Base-by-base conservation (phyloP, 176 grass and related monocot species). In the Metroxylon sagu region DNA sequence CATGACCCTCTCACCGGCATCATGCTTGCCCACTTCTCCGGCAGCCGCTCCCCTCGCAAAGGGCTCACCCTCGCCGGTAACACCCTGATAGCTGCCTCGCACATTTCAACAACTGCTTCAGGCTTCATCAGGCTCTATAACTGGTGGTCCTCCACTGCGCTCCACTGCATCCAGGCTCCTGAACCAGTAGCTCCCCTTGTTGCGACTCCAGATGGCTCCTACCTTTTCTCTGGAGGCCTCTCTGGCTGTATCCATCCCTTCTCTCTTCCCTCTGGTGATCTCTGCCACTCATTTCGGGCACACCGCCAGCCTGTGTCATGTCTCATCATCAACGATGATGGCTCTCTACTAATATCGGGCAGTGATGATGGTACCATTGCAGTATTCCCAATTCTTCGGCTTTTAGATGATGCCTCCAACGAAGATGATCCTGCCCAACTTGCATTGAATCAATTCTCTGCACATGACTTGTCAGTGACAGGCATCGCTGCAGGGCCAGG, bases 311-410 rank as follows among this genome's bases (percentile, higher is more conserved):
- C 18, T 0, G 62, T 82, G 19, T 72, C 68, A 2, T 64, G 62
- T 30, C 62, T 82, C 6, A 35, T 12, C 4, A 25, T 82, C 62
- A 77, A 49, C 51, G 68, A 72, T 16, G 62, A 82, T 25, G 56
- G 73, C 50, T 76, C 79, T 6, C 57, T 82, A 3, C 49, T 82
- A 4, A 17, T 82, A 62, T 76, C 62, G 18, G 30, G 68, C 1
- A 50, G 62, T 5, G 62, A 77, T 5, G 56, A 77, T n/a, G 73
- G 56, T 26, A 50, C 3, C 25, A 21, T 82, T 3, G 62, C 52
- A 7, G 51, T 60, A 23, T 77, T 72, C 68, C 26, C 27, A 1
- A 53, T 83, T 21, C 5, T 72, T 25, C 3, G 29, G 0, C 27
- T 82, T 49, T 63, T 77, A 8, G 69, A 77, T 39, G 57, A 17